Conservation (phyloP, 2,329 filamentous ascomycete genomes). For the Xylariaceae sp. region DNA sequence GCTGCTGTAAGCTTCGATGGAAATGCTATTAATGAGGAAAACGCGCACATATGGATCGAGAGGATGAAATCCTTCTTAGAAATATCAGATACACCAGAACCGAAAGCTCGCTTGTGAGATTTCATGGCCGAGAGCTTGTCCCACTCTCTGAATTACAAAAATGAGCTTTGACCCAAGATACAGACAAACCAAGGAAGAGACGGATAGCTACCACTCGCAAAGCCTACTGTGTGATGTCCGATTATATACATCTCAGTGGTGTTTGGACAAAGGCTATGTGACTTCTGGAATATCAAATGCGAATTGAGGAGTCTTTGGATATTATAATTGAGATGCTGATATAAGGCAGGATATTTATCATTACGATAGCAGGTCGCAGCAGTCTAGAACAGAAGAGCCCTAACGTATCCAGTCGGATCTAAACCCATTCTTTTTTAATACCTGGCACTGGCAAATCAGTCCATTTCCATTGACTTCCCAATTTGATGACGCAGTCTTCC, state of each 20-base stretch:
- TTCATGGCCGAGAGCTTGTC: neutral
- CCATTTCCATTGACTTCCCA: neutral
- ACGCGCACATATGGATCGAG: conserved; percentile 16
- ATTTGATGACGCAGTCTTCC: neutral
- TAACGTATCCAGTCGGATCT: no score
- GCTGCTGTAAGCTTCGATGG: conserved; percentile 26
- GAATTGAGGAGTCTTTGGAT: no score
- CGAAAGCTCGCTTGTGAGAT: conserved; percentile 13
- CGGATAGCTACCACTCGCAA: neutral
- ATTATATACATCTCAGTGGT: neutral
- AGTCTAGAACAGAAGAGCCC: no score
- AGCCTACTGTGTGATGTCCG: neutral
- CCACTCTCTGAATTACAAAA: neutral
- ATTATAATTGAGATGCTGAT: no score
- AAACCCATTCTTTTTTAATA: no score
- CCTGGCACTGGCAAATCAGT: no score
- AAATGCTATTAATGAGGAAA: conserved; percentile 22
- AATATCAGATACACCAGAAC: neutral
- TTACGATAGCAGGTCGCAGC: no score
- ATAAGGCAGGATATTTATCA: no score
- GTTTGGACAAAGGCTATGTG: neutral
- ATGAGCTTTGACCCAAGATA: neutral
- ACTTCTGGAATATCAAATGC: neutral
- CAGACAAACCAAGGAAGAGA: neutral
- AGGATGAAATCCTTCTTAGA: conserved; percentile 24